phyloP scores from a whole-genome alignment of 345 rosid species.

The Theobroma cacao region DNA sequence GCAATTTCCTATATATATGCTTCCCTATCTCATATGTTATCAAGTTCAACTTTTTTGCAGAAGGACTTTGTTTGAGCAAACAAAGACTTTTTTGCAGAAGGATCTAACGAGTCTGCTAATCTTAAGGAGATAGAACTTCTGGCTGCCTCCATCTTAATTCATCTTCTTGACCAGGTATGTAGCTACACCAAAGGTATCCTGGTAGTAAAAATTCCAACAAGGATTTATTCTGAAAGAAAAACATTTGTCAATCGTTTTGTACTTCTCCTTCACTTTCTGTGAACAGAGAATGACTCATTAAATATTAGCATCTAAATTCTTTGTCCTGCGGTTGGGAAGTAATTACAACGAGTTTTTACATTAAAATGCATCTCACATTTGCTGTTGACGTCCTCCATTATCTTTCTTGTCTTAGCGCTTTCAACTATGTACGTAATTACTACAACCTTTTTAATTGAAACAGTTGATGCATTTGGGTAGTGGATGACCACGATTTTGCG shows the following conservation, averaged over 20 bases:
- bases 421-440: neutral
- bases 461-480: neutral
- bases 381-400: neutral
- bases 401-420: neutral
- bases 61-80: too few species aligned
- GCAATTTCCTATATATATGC: neutral
- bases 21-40: neutral
- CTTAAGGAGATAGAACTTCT: neutral
- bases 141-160: neutral
- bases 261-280: neutral
- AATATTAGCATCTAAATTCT: neutral
- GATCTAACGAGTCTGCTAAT: neutral
- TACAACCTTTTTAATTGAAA: neutral
- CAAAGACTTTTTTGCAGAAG: neutral
- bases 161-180: slow-evolving; percentile 29
- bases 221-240: neutral
- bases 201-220: neutral
- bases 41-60: neutral
- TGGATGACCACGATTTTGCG: neutral
- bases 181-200: neutral
- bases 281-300: neutral
- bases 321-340: neutral
- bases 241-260: neutral
- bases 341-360: neutral
- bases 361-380: neutral